These are phyloP conservation scores for Rhizophora mangle DNA, from an alignment of 345 rosid genomes.

Conservation along the genomic window DNA sequence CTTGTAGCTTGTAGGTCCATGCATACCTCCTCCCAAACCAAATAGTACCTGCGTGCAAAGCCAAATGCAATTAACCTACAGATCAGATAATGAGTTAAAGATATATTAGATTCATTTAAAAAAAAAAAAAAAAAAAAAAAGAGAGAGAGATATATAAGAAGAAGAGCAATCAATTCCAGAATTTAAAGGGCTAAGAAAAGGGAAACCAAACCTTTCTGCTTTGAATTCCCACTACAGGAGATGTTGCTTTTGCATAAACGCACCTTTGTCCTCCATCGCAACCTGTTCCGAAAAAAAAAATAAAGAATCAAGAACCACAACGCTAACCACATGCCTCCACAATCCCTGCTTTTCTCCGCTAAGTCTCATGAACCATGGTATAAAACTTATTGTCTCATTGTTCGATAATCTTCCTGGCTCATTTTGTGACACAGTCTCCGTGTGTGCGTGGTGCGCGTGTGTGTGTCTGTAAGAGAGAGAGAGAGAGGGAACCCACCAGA, in stretches of 20 bases:
- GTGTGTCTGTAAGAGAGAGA: neutral
- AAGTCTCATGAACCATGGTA: too few species aligned
- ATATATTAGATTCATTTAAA: too few species aligned
- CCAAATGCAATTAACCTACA: neutral
- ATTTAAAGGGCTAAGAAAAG: neutral
- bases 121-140: neutral
- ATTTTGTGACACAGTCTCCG: too few species aligned
- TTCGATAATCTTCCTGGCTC: too few species aligned
- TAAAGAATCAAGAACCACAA: neutral
- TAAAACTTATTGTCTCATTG: too few species aligned
- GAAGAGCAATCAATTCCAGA: neutral
- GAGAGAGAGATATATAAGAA: neutral
- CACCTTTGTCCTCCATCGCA: constrained; percentile 7
- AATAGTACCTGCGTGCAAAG: constrained; percentile 26
- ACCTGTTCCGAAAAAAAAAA: neutral
- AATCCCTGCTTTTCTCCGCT: too few species aligned
- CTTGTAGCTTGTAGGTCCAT: neutral
- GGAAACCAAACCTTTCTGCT: constrained; percentile 17
- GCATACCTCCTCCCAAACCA: constrained; percentile 1
- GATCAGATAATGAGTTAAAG: too few species aligned
- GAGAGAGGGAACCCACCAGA: constrained; percentile 29
- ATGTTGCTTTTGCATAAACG: neutral
- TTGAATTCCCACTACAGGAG: neutral
- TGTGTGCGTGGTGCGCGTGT: too few species aligned
- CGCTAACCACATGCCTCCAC: too few species aligned